Base-by-base conservation (phyloP, 2,329 filamentous ascomycete genomes). In the Proliferodiscus dingleyae region DNA sequence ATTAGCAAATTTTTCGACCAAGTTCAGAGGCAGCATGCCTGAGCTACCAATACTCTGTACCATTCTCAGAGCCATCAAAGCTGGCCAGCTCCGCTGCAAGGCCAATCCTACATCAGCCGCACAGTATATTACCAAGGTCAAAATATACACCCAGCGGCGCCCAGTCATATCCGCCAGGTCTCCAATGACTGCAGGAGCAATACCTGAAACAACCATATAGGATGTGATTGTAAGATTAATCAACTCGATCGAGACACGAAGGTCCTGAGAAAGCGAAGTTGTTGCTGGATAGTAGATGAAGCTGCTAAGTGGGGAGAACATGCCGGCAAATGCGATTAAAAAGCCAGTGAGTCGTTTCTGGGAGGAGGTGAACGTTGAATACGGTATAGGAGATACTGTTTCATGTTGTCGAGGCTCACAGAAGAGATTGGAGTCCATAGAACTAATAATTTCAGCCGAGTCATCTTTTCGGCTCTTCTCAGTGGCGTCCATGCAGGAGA, bases 141-240 rank as follows among this genome's bases (percentile, higher is more conserved):
- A 43, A 1, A 78, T 47, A 48, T 77, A 79, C 1, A 73, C 74
- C 0, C 74, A 74, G 2, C 77, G 66, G 16, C 77, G 68, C 75
- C 78, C 2, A 71, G 69, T 15, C 80, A 61, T n/a, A 72, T 78
- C 62, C 79, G 78, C 24, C 79, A 71, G 37, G 80, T 70, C 46
- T 21, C 24, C 44, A 36, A 53, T 37, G 13, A 46, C 22, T 19
- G 52, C 18, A 26, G 45, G 45, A 30, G 49, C 42, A 11, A 81
- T 62, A 5, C 74, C 78, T 60, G 80, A 77, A 26, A 81, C 18
- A 15, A 49, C 29, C 42, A 46, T 46, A n/a, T 46, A 45, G n/a
- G 42, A 41, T 2, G 47, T 47, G 11, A 50, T 36, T 2, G 47
- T 46, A 15, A 50, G 47, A 38, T 50, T 47, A 37, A 47, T 45